Evolutionary conservation across 2,329 filamentous ascomycete species (phyloP).

Genomic region (Penicillium sp.): DNA sequence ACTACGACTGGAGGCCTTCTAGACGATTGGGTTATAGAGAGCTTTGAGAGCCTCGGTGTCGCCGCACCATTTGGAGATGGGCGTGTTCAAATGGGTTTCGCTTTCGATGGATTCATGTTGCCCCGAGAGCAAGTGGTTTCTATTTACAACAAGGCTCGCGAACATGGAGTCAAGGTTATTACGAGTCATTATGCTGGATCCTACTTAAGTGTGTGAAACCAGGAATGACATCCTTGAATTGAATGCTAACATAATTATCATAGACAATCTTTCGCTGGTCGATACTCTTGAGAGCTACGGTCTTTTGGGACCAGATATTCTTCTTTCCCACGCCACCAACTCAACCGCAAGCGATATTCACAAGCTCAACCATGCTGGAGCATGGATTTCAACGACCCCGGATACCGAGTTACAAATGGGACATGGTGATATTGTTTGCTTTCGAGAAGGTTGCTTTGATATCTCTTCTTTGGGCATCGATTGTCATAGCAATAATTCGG

Average conservation of each 20-base stretch:
- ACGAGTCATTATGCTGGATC: constrained; percentile 30
- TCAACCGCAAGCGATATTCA: constrained; percentile 21
- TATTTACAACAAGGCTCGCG: constrained; percentile 21
- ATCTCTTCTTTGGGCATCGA: constrained; percentile 35
- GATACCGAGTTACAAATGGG: constrained; percentile 39
- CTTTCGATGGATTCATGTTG: constrained; percentile 32
- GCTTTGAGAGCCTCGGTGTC: constrained; percentile 21
- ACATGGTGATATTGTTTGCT: constrained; percentile 30
- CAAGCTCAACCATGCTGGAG: constrained; percentile 19
- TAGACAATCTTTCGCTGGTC: constrained; percentile 9
- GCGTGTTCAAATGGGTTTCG: constrained; percentile 32
- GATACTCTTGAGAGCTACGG: constrained; percentile 19
- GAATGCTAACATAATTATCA: neutral
- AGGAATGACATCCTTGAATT: neutral
- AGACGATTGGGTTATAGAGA: constrained; percentile 29
- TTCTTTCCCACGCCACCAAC: constrained; percentile 31
- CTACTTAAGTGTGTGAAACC: constrained; percentile 4
- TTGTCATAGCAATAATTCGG: constrained; percentile 36
- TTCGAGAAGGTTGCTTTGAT: constrained; percentile 22
- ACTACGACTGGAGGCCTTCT: constrained; percentile 20
- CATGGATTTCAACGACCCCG: constrained; percentile 32
- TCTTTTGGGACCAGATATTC: constrained; percentile 23
- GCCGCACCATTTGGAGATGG: constrained; percentile 28
- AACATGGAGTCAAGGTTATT: constrained; percentile 27
- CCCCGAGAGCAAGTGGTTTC: constrained; percentile 28